Conservation (phyloP, 2,329 filamentous ascomycete genomes). For the Aspergillus nomiae region DNA sequence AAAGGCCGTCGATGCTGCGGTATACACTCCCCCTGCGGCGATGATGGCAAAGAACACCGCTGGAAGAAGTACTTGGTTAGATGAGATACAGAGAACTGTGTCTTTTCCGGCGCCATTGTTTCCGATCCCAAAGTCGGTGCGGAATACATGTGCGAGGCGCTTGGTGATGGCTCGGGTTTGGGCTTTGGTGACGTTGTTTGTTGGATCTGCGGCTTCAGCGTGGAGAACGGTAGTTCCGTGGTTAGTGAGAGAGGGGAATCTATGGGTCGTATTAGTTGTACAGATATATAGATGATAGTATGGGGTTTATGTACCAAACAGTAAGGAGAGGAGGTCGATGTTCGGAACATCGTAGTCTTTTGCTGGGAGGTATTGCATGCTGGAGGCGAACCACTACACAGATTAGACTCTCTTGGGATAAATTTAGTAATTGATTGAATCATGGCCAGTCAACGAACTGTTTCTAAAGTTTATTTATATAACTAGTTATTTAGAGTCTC, state of each 20-base stretch:
- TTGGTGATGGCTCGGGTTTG: constrained; percentile 53
- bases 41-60: constrained; percentile 59
- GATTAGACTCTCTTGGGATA: not conserved
- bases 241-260: constrained; percentile 13
- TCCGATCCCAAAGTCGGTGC: constrained; percentile 57
- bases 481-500: not conserved
- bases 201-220: constrained; percentile 59
- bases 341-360: constrained; percentile 16
- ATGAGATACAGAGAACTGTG: constrained; percentile 59
- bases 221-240: constrained; percentile 57
- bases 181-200: constrained; percentile 56
- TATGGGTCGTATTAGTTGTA: not conserved
- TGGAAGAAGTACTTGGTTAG: constrained; percentile 58
- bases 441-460: not conserved
- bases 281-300: not conserved
- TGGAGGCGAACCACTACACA: not conserved
- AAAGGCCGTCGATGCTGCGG: constrained; percentile 53
- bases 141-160: constrained; percentile 58
- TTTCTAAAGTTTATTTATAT: not conserved
- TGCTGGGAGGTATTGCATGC: constrained; percentile 19
- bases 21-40: constrained; percentile 62
- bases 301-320: constrained; percentile 9
- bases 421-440: not conserved
- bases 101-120: constrained; percentile 51
- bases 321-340: constrained; percentile 14